phyloP scores from a whole-genome alignment of 805 yeast species.

The Wickerhamiella galacta region DNA sequence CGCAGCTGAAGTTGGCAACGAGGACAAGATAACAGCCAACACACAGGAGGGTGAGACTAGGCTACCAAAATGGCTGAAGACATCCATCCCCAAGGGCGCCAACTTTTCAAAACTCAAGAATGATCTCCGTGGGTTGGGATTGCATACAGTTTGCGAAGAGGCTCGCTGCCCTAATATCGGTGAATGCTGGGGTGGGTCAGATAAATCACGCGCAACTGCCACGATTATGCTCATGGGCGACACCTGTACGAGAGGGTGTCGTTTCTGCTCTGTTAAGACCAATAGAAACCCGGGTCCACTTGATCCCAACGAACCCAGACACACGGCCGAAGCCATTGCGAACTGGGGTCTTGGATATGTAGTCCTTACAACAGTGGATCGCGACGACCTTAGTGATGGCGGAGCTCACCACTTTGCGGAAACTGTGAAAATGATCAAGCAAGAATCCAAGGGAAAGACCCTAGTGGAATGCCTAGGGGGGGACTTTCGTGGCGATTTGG shows the following conservation, averaged over 20 bases:
- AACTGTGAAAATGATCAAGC: constrained; percentile 70
- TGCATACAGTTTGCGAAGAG: constrained; percentile 95
- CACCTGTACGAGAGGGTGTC: constrained; percentile 97
- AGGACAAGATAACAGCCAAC: constrained; percentile 47
- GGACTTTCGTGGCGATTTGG: constrained; percentile 83
- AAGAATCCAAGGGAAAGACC: constrained; percentile 70
- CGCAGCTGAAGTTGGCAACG: constrained; percentile 38
- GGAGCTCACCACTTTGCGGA: constrained; percentile 83
- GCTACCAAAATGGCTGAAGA: constrained; percentile 86
- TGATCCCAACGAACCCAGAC: constrained; percentile 93
- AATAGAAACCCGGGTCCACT: constrained; percentile 71
- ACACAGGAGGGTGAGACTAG: constrained; percentile 29
- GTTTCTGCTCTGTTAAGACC: constrained; percentile 95
- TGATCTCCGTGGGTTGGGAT: constrained; percentile 73
- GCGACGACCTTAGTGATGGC: constrained; percentile 88
- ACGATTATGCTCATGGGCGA: constrained; percentile 98
- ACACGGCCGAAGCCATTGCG: constrained; percentile 91
- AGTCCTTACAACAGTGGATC: constrained; percentile 90
- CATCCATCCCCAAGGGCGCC: constrained; percentile 91
- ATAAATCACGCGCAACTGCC: constrained; percentile 81
- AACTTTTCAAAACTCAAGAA: constrained; percentile 63
- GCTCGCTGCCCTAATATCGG: constrained; percentile 99
- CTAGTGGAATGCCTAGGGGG: constrained; percentile 89
- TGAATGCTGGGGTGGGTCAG: constrained; percentile 98
- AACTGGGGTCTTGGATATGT: constrained; percentile 98